These are phyloP conservation scores for Parastagonospora nodorum DNA, from an alignment of 2,329 filamentous ascomycete species.

Conservation along the genomic window DNA sequence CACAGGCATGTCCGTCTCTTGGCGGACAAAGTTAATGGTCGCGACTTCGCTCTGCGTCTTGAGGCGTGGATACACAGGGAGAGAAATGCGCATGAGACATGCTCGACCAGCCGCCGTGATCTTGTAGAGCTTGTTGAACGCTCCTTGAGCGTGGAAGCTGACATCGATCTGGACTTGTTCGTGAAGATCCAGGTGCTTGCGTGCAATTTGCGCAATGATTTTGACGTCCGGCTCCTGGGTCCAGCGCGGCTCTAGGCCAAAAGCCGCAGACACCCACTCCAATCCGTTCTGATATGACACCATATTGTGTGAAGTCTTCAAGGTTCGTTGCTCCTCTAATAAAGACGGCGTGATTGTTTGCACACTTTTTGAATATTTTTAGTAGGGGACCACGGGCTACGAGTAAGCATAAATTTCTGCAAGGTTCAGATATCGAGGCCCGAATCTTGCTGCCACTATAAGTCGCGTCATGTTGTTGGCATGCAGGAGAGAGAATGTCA, in stretches of 20 bases:
- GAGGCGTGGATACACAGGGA: slow-evolving; percentile 22
- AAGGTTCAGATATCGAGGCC: too few relatives aligned
- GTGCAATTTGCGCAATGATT: slow-evolving; percentile 1
- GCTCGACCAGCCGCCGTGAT: not conserved
- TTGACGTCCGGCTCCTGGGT: slow-evolving; percentile 3
- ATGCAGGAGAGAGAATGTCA: too few relatives aligned
- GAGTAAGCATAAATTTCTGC: too few relatives aligned
- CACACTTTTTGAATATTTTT: too few relatives aligned
- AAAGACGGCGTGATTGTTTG: too few relatives aligned
- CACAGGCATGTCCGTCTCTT: slow-evolving; percentile 20
- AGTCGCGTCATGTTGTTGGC: too few relatives aligned
- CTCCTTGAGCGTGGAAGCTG: slow-evolving; percentile 8
- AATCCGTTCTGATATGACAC: slow-evolving; percentile 5
- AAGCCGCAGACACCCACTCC: slow-evolving; percentile 2
- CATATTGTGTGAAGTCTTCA: not conserved
- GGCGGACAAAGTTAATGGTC: slow-evolving; percentile 21
- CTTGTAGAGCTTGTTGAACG: slow-evolving; percentile 15
- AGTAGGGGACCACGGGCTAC: too few relatives aligned
- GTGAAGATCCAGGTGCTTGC: slow-evolving; percentile 1
- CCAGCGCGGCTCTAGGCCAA: slow-evolving; percentile 6
- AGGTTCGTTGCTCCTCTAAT: not conserved
- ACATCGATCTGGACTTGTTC: not conserved
- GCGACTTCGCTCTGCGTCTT: slow-evolving; percentile 22
- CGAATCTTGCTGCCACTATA: too few relatives aligned
- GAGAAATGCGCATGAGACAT: slow-evolving; percentile 33